phyloP scores from a whole-genome alignment of 805 yeast species.

The Starmerella stellata region DNA sequence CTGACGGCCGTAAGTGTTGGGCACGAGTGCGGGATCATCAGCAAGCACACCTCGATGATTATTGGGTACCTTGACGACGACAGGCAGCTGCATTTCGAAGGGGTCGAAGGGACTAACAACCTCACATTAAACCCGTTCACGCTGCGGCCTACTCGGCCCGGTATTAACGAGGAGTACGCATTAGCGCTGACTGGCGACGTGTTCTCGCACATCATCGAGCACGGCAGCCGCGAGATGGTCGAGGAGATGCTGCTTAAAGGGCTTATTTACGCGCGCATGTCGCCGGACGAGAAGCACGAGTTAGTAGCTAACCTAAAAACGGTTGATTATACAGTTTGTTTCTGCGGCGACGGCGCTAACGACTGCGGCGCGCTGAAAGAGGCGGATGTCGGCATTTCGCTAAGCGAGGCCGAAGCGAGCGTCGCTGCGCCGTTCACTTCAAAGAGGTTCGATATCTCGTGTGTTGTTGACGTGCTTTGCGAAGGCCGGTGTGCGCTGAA shows the following conservation, averaged over 20 bases:
- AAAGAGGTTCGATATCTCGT: conserved; percentile 70
- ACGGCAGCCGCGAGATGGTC: conserved; percentile 28
- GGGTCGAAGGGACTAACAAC: conserved; percentile 28
- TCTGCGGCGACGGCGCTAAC: conserved; percentile 98
- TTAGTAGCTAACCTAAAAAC: conserved; percentile 70
- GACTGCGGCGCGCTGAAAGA: conserved; percentile 97
- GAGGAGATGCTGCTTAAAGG: conserved; percentile 51
- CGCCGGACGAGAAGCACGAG: conserved; percentile 97
- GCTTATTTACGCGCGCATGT: conserved; percentile 85
- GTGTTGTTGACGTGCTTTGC: conserved; percentile 75
- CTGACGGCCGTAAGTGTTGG: conserved; percentile 90
- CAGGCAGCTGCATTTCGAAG: conserved; percentile 24
- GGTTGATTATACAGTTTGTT: conserved; percentile 82
- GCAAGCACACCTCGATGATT: conserved; percentile 30
- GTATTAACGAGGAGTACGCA: conserved; percentile 30
- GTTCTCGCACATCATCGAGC: conserved; percentile 52
- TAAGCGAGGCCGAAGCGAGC: conserved; percentile 95
- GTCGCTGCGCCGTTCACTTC: conserved; percentile 98
- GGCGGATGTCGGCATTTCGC: conserved; percentile 90
- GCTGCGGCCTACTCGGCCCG: conserved; percentile 27
- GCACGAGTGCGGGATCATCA: conserved; percentile 56
- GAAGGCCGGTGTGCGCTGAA: conserved; percentile 93
- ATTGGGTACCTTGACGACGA: conserved; percentile 48
- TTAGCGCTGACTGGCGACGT: conserved; percentile 88
- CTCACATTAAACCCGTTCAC: conserved; percentile 46